phyloP scores from a whole-genome alignment of 2,329 filamentous ascomycete genomes.

The Aspergillus sp. region DNA sequence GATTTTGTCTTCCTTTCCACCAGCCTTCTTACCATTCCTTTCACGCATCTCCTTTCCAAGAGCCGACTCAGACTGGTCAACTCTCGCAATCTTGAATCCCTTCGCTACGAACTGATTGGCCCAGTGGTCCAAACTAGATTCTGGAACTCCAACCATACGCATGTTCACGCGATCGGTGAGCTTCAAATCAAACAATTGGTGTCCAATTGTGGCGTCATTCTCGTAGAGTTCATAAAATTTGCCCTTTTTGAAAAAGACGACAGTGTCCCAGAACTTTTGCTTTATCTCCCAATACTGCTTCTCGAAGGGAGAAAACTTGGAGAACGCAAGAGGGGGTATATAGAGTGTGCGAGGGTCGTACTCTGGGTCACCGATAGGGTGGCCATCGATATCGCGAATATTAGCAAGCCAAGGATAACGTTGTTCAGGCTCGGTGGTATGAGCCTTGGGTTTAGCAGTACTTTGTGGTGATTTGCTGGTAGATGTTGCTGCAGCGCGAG shows the following conservation, averaged over 20 bases:
- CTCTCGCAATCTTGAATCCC: slow-evolving; percentile 93
- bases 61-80: slow-evolving; percentile 95
- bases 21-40: slow-evolving; percentile 58
- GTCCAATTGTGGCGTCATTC: slow-evolving; percentile 93
- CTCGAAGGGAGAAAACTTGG: slow-evolving; percentile 87
- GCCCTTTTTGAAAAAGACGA: slow-evolving; percentile 99
- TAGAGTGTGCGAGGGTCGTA: slow-evolving; percentile 91
- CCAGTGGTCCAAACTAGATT: slow-evolving; percentile 94
- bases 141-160: slow-evolving; percentile 98
- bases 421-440: slow-evolving; percentile 78
- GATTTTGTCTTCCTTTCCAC: slow-evolving; percentile 80
- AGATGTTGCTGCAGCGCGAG: slow-evolving; percentile 42
- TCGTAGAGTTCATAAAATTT: slow-evolving; percentile 99
- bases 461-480: slow-evolving; percentile 36
- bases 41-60: slow-evolving; percentile 99
- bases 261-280: slow-evolving; percentile 93
- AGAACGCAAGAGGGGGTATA: slow-evolving; percentile 77
- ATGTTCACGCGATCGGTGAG: slow-evolving; percentile 98
- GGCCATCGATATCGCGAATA: slow-evolving; percentile 77
- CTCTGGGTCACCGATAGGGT: slow-evolving; percentile 76
- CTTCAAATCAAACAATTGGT: slow-evolving; percentile 96
- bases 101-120: slow-evolving; percentile 98
- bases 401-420: slow-evolving; percentile 90
- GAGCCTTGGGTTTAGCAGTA: slow-evolving; percentile 63
- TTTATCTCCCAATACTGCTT: slow-evolving; percentile 99